Conservation (phyloP, 2,329 filamentous ascomycete species). For the Aspergillus ochraceus region DNA sequence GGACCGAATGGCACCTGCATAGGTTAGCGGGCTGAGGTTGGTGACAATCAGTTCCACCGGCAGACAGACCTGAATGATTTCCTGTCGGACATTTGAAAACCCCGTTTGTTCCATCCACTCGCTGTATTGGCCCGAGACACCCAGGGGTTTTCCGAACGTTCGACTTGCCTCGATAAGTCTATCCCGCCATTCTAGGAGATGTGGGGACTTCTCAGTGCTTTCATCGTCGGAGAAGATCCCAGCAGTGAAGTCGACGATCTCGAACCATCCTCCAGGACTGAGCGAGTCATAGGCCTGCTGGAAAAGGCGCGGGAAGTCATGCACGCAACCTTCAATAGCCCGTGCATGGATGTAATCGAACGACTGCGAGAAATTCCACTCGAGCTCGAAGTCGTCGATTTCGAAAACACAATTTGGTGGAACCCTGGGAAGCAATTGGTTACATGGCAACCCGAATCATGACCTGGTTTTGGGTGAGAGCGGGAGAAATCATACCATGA, state of each 20-base stretch:
- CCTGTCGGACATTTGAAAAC: constrained; percentile 53
- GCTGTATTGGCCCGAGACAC: constrained; percentile 38
- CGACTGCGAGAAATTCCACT: constrained; percentile 22
- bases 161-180: constrained; percentile 29
- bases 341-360: constrained; percentile 33
- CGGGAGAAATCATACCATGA: constrained; percentile 19
- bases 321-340: constrained; percentile 25
- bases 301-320: constrained; percentile 24
- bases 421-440: constrained; percentile 18
- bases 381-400: constrained; percentile 29
- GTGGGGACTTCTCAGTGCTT: constrained; percentile 24
- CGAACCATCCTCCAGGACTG: constrained; percentile 53
- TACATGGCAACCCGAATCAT: not conserved
- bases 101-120: constrained; percentile 52
- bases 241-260: constrained; percentile 43
- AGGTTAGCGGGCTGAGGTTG: not conserved
- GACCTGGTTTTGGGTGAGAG: not conserved
- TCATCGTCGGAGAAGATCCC: constrained; percentile 33
- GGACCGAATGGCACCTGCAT: constrained; percentile 47
- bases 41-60: not conserved
- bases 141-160: constrained; percentile 35
- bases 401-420: constrained; percentile 30
- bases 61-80: constrained; percentile 44
- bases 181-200: constrained; percentile 27
- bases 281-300: constrained; percentile 34